A percentile compares a stretch with the other conserved stretches of the same genome.
phyloP scores from a whole-genome alignment of 1,139 yeast species.

The Blastobotrys capitulatus region DNA sequence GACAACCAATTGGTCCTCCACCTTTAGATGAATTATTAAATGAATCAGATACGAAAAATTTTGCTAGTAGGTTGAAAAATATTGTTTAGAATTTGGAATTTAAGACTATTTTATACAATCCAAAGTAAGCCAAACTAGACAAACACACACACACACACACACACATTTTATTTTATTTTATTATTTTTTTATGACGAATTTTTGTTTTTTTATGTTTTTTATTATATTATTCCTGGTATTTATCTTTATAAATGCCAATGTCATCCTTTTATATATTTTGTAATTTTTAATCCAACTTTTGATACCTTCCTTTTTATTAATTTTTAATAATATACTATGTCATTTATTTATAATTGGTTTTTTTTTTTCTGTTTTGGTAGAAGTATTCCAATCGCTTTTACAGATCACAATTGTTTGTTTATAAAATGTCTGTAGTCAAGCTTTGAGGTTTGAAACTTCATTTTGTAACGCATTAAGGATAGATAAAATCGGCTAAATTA shows the following conservation, averaged over 20 bases:
- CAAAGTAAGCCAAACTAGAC: too few species aligned
- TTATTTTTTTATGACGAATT: not conserved
- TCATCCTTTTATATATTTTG: not conserved
- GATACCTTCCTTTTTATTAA: not conserved
- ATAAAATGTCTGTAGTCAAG: too few species aligned
- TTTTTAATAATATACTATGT: not conserved
- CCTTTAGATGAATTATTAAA: slow-evolving; percentile 27
- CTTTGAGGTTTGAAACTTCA: too few species aligned
- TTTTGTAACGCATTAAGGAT: too few species aligned
- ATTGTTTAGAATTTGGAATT: not conserved
- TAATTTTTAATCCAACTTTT: not conserved
- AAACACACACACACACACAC: too few species aligned
- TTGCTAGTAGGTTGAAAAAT: slow-evolving; percentile 15
- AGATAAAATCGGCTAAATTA: too few species aligned
- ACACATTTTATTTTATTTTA: not conserved
- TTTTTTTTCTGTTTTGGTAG: too few species aligned
- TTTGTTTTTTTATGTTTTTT: not conserved
- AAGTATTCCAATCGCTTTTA: too few species aligned
- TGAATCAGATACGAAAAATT: slow-evolving; percentile 17
- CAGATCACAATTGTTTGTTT: too few species aligned
- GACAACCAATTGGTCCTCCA: slow-evolving; percentile 34
- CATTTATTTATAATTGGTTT: too few species aligned
- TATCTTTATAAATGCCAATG: too few species aligned
- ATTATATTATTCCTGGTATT: too few species aligned
- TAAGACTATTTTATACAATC: not conserved